Conservation (phyloP, 768 basidiomycete genomes). For the Suillus subaureus region DNA sequence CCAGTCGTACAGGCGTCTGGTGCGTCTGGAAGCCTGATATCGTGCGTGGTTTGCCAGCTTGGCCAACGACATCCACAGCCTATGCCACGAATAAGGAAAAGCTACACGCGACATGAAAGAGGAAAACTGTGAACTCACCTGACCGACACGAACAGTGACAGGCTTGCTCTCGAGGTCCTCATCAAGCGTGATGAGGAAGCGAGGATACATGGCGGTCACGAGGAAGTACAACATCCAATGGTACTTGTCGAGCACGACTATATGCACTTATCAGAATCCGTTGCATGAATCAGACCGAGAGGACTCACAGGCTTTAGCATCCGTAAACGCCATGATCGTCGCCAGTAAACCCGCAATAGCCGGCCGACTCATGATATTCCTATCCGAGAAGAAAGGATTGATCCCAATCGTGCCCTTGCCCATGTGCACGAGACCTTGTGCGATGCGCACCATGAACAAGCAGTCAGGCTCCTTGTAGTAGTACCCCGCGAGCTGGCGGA, state of each 20-base stretch:
- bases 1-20: constrained; percentile 92
- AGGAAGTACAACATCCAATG: constrained; percentile 99
- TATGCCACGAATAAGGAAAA: constrained; percentile 32
- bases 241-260: constrained; percentile 91
- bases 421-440: constrained; percentile 98
- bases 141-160: constrained; percentile 94
- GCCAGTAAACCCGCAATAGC: constrained; percentile 90
- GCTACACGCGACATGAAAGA: not conserved
- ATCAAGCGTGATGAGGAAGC: constrained; percentile 96
- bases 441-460: constrained; percentile 93
- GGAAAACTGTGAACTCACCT: constrained; percentile 46
- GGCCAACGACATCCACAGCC: constrained; percentile 96
- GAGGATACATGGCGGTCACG: constrained; percentile 94
- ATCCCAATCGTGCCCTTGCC: constrained; percentile 98
- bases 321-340: constrained; percentile 89
- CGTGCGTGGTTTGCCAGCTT: constrained; percentile 95
- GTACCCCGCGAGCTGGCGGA: constrained; percentile 95
- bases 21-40: constrained; percentile 99
- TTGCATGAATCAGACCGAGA: not conserved
- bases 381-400: constrained; percentile 95
- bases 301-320: constrained; percentile 87
- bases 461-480: constrained; percentile 98
- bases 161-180: constrained; percentile 86
- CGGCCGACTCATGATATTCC: constrained; percentile 84
- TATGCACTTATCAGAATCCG: not conserved